phyloP scores from a whole-genome alignment of 176 grass and related monocot species.

The Avena eriantha region DNA sequence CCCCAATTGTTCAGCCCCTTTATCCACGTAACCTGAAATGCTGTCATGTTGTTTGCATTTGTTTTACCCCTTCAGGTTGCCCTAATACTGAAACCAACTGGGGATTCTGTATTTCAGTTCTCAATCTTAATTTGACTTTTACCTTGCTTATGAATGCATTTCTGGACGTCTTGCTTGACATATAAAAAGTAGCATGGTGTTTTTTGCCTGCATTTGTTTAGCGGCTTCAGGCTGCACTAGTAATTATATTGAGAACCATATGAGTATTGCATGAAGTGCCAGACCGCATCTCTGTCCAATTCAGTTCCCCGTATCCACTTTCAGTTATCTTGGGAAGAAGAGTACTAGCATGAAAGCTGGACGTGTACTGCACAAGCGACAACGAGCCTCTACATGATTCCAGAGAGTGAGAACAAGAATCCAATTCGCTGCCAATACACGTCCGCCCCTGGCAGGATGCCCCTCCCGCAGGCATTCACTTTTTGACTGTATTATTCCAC shows the following conservation, averaged over 20 bases:
- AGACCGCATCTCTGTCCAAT: conserved; percentile 15
- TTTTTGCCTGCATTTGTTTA: neutral
- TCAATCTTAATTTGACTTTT: neutral
- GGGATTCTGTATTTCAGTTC: neutral
- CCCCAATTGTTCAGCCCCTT: neutral
- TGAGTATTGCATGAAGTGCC: neutral
- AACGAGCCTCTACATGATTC: conserved; percentile 30
- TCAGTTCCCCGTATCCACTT: conserved; percentile 27
- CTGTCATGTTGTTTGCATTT: neutral
- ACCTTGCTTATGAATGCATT: neutral
- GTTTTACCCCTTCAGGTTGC: neutral
- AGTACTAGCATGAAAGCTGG: conserved; percentile 26
- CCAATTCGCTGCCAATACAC: conserved; percentile 41
- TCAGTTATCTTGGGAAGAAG: conserved; percentile 29
- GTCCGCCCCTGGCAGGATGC: conserved; percentile 42
- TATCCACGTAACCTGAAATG: neutral
- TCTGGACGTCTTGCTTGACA: neutral
- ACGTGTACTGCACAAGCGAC: conserved; percentile 18
- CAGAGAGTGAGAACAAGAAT: conserved; percentile 47
- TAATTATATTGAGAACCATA: neutral
- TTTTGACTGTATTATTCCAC: conserved; percentile 56
- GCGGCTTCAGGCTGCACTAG: neutral
- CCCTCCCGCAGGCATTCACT: conserved; percentile 45
- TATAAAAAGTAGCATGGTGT: neutral
- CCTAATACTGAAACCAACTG: neutral